A percentile compares a stretch with the other conserved stretches of the same genome.
These are phyloP conservation scores for Chloranthus sessilifolius DNA, from an alignment of 164 flowering plant species.

Conservation along the genomic window DNA sequence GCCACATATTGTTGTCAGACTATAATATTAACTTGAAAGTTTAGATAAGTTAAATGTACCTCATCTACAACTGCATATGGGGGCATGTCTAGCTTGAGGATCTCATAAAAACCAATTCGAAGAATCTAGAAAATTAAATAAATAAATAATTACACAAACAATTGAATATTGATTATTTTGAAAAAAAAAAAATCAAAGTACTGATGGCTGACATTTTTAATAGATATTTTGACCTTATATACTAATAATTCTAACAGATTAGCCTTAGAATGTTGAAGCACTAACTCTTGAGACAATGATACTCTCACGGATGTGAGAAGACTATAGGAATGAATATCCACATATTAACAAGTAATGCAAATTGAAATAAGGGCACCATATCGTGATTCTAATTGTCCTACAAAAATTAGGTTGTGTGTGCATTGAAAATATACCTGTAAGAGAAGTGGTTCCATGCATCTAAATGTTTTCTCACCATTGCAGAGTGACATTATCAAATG, in stretches of 20 bases:
- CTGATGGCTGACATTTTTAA: too few species aligned
- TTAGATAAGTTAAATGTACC: conserved; percentile 31
- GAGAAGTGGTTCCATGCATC: conserved; percentile 86
- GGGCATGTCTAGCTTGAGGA: conserved; percentile 88
- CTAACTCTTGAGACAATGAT: too few species aligned
- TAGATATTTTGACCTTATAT: too few species aligned
- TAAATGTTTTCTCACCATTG: conserved; percentile 44
- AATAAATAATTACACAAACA: too few species aligned
- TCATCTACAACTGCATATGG: conserved; percentile 94
- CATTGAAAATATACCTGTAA: conserved; percentile 48
- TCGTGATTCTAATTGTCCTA: too few species aligned
- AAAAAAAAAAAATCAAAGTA: too few species aligned
- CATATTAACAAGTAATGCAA: not conserved
- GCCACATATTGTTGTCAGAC: too few species aligned
- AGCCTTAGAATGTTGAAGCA: too few species aligned
- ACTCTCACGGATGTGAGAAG: not conserved
- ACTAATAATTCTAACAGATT: too few species aligned
- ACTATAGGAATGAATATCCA: not conserved
- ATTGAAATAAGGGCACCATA: not conserved
- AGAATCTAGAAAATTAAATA: conserved; percentile 53
- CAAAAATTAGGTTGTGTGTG: too few species aligned
- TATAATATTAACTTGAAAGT: not conserved
- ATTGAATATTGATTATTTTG: too few species aligned
- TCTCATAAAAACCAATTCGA: conserved; percentile 86
- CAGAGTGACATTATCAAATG: conserved; percentile 68